These are phyloP conservation scores for Gliomastix tumulicola DNA, from an alignment of 2,329 filamentous ascomycete species.

Conservation along the genomic window DNA sequence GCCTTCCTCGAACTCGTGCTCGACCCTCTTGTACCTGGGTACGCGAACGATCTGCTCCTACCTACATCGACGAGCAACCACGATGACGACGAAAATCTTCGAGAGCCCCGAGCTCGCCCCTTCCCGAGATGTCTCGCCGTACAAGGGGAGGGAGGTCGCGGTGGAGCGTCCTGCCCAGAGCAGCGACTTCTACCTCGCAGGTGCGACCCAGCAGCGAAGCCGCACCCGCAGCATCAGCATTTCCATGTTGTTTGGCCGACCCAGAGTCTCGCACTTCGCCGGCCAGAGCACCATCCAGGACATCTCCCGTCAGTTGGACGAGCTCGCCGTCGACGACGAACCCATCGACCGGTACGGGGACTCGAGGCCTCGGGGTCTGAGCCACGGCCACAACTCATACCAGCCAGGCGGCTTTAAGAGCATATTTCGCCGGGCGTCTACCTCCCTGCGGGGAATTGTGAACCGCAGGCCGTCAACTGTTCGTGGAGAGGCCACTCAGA, in stretches of 20 bases:
- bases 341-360: constrained; percentile 14
- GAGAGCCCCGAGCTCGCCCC: no score
- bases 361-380: constrained; percentile 7
- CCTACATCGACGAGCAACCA: no score
- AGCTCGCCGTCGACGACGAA: constrained; percentile 22
- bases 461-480: constrained; percentile 37
- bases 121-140: no score
- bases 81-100: no score
- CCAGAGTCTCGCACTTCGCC: constrained; percentile 35
- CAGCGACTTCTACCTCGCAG: no score
- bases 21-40: no score
- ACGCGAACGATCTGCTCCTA: no score
- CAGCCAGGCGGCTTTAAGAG: constrained; percentile 33
- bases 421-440: constrained; percentile 47
- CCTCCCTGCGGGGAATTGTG: constrained; percentile 46
- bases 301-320: constrained; percentile 11
- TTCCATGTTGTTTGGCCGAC: constrained; percentile 41
- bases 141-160: no score
- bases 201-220: no score
- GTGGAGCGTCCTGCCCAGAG: no score
- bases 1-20: no score
- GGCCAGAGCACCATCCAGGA: constrained; percentile 18
- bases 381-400: constrained; percentile 15
- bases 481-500: constrained; percentile 14
- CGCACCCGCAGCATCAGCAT: constrained; percentile 37